A percentile compares a stretch with the other conserved stretches of the same genome.
Conservation (phyloP, 805 yeast genomes). For the Metschnikowia colocasiae region DNA sequence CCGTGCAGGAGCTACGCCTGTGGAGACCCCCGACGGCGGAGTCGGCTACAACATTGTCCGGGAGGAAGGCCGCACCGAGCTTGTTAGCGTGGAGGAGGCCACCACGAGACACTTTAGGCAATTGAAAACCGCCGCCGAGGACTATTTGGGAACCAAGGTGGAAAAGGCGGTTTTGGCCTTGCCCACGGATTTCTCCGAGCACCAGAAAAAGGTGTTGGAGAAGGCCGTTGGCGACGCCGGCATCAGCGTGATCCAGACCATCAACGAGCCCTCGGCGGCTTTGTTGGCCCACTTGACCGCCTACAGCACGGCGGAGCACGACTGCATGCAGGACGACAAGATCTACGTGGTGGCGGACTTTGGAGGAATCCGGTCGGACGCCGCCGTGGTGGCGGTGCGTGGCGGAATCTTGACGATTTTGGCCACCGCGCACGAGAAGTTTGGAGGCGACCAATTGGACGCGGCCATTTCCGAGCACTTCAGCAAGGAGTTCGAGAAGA, state of each 20-base stretch:
- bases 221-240: slow-evolving; percentile 68
- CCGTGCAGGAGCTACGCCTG: slow-evolving; percentile 54
- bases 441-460: slow-evolving; percentile 90
- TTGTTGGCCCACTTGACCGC: slow-evolving; percentile 70
- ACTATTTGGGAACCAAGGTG: slow-evolving; percentile 76
- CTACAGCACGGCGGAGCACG: slow-evolving; percentile 31
- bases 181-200: slow-evolving; percentile 80
- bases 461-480: slow-evolving; percentile 74
- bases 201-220: slow-evolving; percentile 62
- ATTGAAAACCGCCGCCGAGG: slow-evolving; percentile 85
- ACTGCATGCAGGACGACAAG: slow-evolving; percentile 57
- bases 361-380: slow-evolving; percentile 95
- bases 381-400: slow-evolving; percentile 87
- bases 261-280: slow-evolving; percentile 91
- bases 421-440: slow-evolving; percentile 76
- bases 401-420: slow-evolving; percentile 90
- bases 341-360: slow-evolving; percentile 90
- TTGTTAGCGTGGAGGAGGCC: slow-evolving; percentile 70
- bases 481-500: slow-evolving; percentile 92
- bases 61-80: slow-evolving; percentile 49
- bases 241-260: slow-evolving; percentile 75
- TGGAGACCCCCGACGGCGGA: slow-evolving; percentile 56
- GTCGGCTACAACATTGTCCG: slow-evolving; percentile 61
- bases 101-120: slow-evolving; percentile 79
- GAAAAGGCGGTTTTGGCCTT: slow-evolving; percentile 85